These are phyloP conservation scores for Curvularia spicifera DNA, from an alignment of 2,329 filamentous ascomycete species.

Conservation along the genomic window DNA sequence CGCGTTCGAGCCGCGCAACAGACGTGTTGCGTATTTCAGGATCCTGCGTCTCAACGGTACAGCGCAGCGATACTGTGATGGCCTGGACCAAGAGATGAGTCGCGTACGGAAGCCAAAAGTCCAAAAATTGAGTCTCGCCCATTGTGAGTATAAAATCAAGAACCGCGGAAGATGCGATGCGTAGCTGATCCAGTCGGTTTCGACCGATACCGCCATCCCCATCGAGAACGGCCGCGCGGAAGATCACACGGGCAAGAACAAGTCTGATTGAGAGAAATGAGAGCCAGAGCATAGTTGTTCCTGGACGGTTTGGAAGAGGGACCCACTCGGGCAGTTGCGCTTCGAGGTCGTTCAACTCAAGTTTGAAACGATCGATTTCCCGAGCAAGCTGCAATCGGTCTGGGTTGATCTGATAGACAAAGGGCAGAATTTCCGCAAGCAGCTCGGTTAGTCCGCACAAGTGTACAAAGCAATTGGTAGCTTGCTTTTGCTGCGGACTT, in stretches of 20 bases:
- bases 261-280: constrained; percentile 51
- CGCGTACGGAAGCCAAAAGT: constrained; percentile 60
- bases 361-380: constrained; percentile 43
- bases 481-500: constrained; percentile 51
- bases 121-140: constrained; percentile 55
- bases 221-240: constrained; percentile 39
- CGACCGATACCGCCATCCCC: constrained; percentile 32
- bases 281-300: constrained; percentile 50
- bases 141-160: constrained; percentile 59
- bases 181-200: constrained; percentile 54
- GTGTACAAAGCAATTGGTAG: constrained; percentile 60
- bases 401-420: constrained; percentile 48
- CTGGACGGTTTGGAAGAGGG: constrained; percentile 35
- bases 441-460: constrained; percentile 58
- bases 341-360: constrained; percentile 45
- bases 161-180: constrained; percentile 58
- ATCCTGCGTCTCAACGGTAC: constrained; percentile 59
- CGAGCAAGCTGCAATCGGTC: constrained; percentile 36
- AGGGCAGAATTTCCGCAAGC: constrained; percentile 49
- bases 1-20: constrained; percentile 56
- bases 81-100: constrained; percentile 62
- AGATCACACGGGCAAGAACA: constrained; percentile 48
- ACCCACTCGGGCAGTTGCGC: constrained; percentile 45
- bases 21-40: constrained; percentile 54
- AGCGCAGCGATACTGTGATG: constrained; percentile 60